Base-by-base conservation (phyloP, 78 protist species). In the Pigoraptor vietnamica region DNA sequence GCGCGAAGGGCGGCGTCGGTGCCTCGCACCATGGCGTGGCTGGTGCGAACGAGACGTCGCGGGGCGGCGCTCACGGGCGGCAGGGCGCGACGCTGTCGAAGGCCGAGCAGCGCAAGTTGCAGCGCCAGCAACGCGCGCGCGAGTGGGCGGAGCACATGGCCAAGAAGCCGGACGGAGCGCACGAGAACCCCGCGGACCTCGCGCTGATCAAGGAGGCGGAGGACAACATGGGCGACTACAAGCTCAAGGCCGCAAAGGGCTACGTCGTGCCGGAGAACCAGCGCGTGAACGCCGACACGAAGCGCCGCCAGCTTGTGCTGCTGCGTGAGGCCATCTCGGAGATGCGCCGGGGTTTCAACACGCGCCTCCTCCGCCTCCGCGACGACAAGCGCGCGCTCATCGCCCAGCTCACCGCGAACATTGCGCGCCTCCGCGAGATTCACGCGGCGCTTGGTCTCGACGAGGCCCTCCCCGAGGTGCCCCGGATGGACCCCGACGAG, bases 231-330 rank as follows among this genome's bases (percentile, higher is more conserved):
- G 91, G 91, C 86, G 95, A 94, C 90, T 94, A 91, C 88, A 39
- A 89, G 55, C 93, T 96, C 33, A 96, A 96, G 91, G 89, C 94
- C 38, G 94, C 79, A 33, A 33, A 24, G 14, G 90, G 92, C 88
- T 95, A 95, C 92, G 34, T 55, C n/a, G 97, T 96, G 25, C 96
- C 96, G 33, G 95, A 90, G 89, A 24, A 82, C 83, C 82, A 90
- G 81, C 94, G 96, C 2, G 90, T 95, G 89, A 94, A 94, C 91
- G 95, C 98, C 24, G 95, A 90, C 86, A 90, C 86, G 83, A 96
- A 96, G 90, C 56, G 93, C 1, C 37, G 92, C 29, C 96, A 96
- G 92, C 56, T 94, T 38, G 35, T 95, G 19, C 89, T 94, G 56
- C 91, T 96, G 36, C 95, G 92, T 56, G 94, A 94, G 91, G 2